Conservation (phyloP, 371 early-diverging fungal genomes). For the Apophysomyces trapeziformis region DNA sequence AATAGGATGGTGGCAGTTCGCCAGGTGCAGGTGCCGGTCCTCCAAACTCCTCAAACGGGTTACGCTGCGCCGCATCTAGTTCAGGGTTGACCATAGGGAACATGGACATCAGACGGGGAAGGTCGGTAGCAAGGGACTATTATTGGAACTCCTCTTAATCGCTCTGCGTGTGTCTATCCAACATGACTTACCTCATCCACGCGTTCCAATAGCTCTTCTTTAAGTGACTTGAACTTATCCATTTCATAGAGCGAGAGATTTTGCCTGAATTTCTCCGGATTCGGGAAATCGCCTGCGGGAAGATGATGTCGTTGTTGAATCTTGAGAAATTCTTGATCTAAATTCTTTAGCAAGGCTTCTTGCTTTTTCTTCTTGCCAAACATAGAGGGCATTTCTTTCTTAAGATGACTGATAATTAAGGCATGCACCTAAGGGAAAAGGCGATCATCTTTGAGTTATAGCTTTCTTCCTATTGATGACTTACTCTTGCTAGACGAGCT, state of each 20-base stretch:
- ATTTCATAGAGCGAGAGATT: conserved; percentile 67
- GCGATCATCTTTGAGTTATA: background rate
- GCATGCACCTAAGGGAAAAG: conserved; percentile 69
- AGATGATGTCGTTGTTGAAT: conserved; percentile 65
- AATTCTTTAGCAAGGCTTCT: conserved; percentile 62
- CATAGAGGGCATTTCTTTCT: conserved; percentile 84
- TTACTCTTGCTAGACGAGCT: conserved; percentile 75
- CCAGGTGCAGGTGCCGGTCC: conserved; percentile 25
- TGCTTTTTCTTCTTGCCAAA: conserved; percentile 82
- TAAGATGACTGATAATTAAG: conserved; percentile 81
- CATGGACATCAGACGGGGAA: conserved; percentile 68
- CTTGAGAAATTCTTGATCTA: conserved; percentile 70
- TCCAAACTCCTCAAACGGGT: conserved; percentile 55
- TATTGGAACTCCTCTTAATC: background rate
- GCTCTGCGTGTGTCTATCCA: background rate
- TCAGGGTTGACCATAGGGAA: conserved; percentile 63
- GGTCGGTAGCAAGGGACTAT: conserved; percentile 61
- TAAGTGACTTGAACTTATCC: conserved; percentile 71
- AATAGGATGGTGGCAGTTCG: conserved; percentile 59
- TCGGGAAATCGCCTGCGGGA: conserved; percentile 68
- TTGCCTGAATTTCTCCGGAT: conserved; percentile 57
- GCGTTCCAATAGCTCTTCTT: conserved; percentile 57
- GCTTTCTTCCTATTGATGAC: background rate
- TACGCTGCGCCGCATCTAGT: conserved; percentile 47
- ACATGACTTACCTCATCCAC: conserved; percentile 56